Conservation (phyloP, 257 asterid genomes). For the Paulownia fortunei region DNA sequence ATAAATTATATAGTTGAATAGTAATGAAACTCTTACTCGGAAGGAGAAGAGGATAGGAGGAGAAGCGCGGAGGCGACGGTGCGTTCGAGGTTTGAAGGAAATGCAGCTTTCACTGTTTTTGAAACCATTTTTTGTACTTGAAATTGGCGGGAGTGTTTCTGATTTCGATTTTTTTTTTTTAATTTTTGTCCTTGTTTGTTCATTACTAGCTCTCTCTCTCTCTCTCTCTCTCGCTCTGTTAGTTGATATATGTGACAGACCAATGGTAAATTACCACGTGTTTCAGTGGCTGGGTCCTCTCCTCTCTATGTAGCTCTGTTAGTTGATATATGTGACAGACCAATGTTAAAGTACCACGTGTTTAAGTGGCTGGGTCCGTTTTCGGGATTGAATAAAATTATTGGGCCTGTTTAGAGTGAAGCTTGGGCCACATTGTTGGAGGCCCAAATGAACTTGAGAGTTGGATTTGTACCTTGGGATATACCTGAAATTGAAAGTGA, state of each 20-base stretch:
- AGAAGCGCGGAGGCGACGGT: slow-evolving; percentile 87
- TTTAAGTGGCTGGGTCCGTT: too few relatives aligned
- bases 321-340: too few relatives aligned
- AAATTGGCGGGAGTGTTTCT: slow-evolving; percentile 70
- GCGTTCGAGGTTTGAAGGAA: slow-evolving; percentile 71
- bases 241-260: too few relatives aligned
- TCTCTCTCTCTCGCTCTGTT: too few relatives aligned
- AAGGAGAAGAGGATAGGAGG: slow-evolving; percentile 60
- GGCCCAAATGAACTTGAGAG: neutral
- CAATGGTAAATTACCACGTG: too few relatives aligned
- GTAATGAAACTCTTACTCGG: slow-evolving; percentile 42
- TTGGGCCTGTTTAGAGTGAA: neutral
- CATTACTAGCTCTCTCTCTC: too few relatives aligned
- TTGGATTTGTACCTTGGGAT: too few relatives aligned
- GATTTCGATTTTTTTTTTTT: slow-evolving; percentile 27
- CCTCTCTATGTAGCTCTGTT: too few relatives aligned
- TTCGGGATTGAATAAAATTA: too few relatives aligned
- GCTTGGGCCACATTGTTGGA: neutral
- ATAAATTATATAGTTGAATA: neutral
- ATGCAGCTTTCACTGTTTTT: slow-evolving; percentile 50
- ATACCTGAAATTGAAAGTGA: too few relatives aligned
- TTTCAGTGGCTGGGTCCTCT: too few relatives aligned
- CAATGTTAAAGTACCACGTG: too few relatives aligned
- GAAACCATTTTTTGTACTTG: slow-evolving; percentile 47
- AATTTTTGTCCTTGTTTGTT: neutral